Evolutionary conservation across 2,329 filamentous ascomycete species (phyloP).

Genomic region (Pseudogymnoascus sp.): DNA sequence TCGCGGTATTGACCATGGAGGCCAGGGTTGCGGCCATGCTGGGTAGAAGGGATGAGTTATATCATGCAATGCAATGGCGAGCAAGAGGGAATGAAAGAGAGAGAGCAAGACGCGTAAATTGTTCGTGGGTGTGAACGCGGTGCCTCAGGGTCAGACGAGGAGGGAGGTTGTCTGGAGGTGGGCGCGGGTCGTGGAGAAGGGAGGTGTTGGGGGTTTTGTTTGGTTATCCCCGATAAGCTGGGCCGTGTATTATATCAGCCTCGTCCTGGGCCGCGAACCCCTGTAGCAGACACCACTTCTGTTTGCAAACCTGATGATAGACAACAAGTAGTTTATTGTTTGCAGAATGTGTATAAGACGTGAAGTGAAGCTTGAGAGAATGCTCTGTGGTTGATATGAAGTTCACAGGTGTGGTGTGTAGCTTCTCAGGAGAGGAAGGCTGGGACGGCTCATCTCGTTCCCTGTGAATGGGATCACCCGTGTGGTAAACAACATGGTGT

Average conservation of each 20-base stretch:
- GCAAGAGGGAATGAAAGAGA: not conserved
- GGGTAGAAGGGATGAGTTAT: not conserved
- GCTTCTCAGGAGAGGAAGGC: not conserved
- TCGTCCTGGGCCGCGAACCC: not conserved
- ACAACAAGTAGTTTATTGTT: not conserved
- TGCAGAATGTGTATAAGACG: not conserved
- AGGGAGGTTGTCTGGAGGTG: not conserved
- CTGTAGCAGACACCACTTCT: not conserved
- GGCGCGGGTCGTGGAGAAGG: not conserved
- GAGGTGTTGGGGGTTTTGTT: slow-evolving; percentile 8
- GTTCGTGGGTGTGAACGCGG: not conserved
- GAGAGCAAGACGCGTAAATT: not conserved
- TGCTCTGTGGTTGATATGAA: not conserved
- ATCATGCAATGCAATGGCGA: not conserved
- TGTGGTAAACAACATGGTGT: slow-evolving; percentile 2
- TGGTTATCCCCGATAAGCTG: slow-evolving; percentile 8
- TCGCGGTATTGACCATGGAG: not conserved
- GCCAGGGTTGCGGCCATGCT: slow-evolving; percentile 1
- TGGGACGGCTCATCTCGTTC: not conserved
- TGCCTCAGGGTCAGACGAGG: not conserved
- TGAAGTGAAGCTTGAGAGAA: not conserved
- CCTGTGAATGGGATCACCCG: not conserved
- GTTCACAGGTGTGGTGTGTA: not conserved
- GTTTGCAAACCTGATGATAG: not conserved
- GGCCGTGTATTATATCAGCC: slow-evolving; percentile 8